Evolutionary conservation across 1,284 basidiomycete genomes (phyloP).

Genomic region (Leccinum variabile): DNA sequence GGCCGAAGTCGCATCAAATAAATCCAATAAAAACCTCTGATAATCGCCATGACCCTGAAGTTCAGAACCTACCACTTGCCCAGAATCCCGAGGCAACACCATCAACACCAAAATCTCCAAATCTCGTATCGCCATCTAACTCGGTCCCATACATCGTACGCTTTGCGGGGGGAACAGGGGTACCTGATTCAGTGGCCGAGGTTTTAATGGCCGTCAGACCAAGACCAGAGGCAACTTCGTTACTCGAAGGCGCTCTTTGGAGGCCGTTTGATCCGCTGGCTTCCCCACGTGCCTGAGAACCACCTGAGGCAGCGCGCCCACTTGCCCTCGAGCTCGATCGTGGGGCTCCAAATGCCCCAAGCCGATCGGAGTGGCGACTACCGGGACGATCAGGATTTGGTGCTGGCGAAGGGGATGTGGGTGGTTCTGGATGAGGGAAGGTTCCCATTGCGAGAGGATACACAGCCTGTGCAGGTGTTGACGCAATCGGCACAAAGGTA

Average conservation of each 20-base stretch:
- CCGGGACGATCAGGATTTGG: constrained; percentile 39
- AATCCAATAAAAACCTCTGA: constrained; percentile 10
- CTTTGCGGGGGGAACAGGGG: constrained; percentile 42
- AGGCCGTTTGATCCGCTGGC: constrained; percentile 28
- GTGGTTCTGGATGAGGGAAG: constrained; percentile 65
- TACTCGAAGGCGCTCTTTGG: constrained; percentile 36
- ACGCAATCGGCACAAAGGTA: constrained; percentile 52
- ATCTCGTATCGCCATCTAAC: constrained; percentile 69
- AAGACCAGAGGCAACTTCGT: constrained; percentile 40
- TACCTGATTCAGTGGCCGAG: constrained; percentile 30
- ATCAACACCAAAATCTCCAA: constrained; percentile 78
- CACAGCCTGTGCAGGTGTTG: constrained; percentile 47
- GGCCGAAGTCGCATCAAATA: constrained; percentile 10
- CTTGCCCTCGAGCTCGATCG: constrained; percentile 36
- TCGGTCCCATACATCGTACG: constrained; percentile 82
- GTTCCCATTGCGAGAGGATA: constrained; percentile 43
- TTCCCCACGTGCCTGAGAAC: constrained; percentile 31
- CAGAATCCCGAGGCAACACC: constrained; percentile 71
- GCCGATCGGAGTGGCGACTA: constrained; percentile 36
- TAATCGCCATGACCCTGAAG: constrained; percentile 20
- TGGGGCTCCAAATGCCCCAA: constrained; percentile 32
- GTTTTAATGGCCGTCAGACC: constrained; percentile 39
- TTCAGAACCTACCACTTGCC: constrained; percentile 45
- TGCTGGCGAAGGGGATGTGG: constrained; percentile 67
- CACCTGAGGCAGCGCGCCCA: constrained; percentile 31